Evolutionary conservation across 208 protist genomes (phyloP).

Genomic region (Acanthamoeba healyi): DNA sequence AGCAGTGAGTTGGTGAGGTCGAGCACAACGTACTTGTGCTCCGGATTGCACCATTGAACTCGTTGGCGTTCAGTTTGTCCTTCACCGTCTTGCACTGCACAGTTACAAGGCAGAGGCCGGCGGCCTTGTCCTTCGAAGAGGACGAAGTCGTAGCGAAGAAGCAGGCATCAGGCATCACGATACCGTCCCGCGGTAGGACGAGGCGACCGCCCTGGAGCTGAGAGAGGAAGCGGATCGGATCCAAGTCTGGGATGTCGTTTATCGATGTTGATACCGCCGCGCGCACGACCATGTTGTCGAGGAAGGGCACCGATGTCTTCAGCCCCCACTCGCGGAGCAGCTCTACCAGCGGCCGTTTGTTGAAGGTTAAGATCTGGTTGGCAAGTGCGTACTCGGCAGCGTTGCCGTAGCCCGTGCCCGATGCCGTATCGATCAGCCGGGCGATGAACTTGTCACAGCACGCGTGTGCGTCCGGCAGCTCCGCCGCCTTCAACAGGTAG

Average conservation of each 20-base stretch:
- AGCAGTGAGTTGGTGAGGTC: background rate
- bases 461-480: background rate
- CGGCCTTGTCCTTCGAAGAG: no score
- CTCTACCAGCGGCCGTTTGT: background rate
- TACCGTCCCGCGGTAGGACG: background rate
- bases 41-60: background rate
- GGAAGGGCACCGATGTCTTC: background rate
- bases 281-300: background rate
- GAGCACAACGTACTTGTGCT: background rate
- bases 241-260: background rate
- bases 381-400: background rate
- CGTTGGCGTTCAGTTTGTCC: background rate
- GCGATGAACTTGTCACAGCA: conserved; percentile 13
- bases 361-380: background rate
- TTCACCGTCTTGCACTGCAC: background rate
- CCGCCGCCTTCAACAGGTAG: background rate
- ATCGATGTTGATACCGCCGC: background rate
- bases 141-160: background rate
- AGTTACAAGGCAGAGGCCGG: background rate
- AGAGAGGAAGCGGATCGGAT: background rate
- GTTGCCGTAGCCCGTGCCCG: background rate
- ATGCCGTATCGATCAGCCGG: background rate
- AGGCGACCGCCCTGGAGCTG: background rate
- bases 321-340: background rate
- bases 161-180: background rate